Evolutionary conservation across 2,329 filamentous ascomycete genomes (phyloP).

Genomic region (Fusarium oligoseptatum): DNA sequence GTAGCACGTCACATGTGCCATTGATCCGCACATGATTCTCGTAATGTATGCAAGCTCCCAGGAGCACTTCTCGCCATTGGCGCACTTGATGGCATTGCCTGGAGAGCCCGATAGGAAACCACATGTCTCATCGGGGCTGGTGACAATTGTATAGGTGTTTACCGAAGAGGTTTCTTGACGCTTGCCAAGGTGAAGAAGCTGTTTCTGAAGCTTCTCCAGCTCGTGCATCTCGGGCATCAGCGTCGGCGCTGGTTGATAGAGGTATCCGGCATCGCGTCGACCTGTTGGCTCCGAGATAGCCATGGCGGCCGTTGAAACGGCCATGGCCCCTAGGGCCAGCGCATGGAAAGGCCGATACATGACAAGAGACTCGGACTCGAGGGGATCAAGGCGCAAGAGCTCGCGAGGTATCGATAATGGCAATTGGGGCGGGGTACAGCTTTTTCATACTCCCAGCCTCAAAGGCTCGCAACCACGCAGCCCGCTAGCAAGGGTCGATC

Average conservation of each 20-base stretch:
- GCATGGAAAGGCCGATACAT: conserved; percentile 7
- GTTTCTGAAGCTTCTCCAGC: conserved; percentile 3
- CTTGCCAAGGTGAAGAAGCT: conserved; percentile 13
- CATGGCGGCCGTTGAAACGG: not conserved
- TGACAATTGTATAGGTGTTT: conserved; percentile 19
- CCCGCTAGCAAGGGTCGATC: conserved; percentile 15
- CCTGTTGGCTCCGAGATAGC: conserved; percentile 22
- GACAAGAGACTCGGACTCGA: not conserved
- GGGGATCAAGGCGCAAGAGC: not conserved
- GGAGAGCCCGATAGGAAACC: conserved; percentile 30
- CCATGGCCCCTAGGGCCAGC: conserved; percentile 6
- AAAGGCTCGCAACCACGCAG: not conserved
- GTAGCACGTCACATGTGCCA: conserved; percentile 1
- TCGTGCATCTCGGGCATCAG: conserved; percentile 3
- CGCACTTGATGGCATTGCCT: conserved; percentile 32
- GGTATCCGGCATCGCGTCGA: conserved; percentile 11
- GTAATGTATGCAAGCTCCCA: conserved; percentile 15
- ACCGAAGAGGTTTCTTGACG: conserved; percentile 4
- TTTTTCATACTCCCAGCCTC: conserved; percentile 1
- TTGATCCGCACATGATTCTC: conserved; percentile 17
- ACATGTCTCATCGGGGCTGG: conserved; percentile 26
- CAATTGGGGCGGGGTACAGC: conserved; percentile 15
- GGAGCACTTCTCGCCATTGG: conserved; percentile 9
- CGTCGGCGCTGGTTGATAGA: conserved; percentile 20
- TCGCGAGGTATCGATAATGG: not conserved